Conservation (phyloP, 2,329 filamentous ascomycete species). For the Sporothrix phasma region DNA sequence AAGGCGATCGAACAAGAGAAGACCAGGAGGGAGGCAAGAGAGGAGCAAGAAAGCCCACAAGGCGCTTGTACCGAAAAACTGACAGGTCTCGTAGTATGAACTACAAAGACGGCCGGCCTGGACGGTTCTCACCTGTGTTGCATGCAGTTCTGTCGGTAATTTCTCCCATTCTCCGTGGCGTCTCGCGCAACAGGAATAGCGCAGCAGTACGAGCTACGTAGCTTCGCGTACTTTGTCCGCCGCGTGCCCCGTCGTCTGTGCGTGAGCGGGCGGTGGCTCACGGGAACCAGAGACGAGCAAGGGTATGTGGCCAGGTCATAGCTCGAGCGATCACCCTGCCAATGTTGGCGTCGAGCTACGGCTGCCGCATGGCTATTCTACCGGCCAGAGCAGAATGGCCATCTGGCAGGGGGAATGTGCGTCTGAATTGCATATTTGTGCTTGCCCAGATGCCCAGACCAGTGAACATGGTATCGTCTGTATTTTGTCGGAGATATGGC, state of each 20-base stretch:
- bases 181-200: background rate
- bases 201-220: background rate
- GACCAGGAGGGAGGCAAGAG: background rate
- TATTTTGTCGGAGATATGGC: too few species aligned
- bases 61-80: background rate
- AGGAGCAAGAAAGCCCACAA: background rate
- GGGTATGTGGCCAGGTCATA: background rate
- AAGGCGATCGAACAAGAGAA: background rate
- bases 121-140: too few species aligned
- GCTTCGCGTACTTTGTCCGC: background rate
- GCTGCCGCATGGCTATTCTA: constrained; percentile 1
- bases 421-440: background rate
- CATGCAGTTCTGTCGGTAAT: too few species aligned
- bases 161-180: background rate
- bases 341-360: background rate
- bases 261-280: constrained; percentile 1
- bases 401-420: background rate
- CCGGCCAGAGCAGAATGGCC: background rate
- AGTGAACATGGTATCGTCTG: too few species aligned
- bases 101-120: too few species aligned
- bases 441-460: background rate
- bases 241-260: background rate
- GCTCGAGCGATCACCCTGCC: background rate
- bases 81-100: too few species aligned
- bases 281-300: constrained; percentile 3